Conservation (phyloP, 1,139 yeast species). For the Lodderomyces oxycetoniae region DNA sequence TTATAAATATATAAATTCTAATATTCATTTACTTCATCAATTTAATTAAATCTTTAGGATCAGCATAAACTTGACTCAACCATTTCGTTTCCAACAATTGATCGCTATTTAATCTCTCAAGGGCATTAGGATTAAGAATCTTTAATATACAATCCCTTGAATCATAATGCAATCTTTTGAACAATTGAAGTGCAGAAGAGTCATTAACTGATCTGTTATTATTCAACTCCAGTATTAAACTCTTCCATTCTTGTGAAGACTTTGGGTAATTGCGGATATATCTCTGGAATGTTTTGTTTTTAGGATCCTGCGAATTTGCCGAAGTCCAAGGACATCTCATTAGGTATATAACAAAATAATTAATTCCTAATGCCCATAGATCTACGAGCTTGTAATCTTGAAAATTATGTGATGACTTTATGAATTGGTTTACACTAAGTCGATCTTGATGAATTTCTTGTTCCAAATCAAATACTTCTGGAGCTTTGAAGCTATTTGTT, state of each 20-base stretch:
- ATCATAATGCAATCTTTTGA: conserved; percentile 38
- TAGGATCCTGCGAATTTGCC: conserved; percentile 24
- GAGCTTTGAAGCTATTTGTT: conserved; percentile 53
- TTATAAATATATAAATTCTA: not conserved
- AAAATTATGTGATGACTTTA: conserved; percentile 8
- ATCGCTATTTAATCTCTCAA: conserved; percentile 20
- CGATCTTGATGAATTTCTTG: conserved; percentile 9
- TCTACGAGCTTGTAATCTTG: conserved; percentile 26
- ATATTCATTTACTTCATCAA: conserved; percentile 10
- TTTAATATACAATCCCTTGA: conserved; percentile 31
- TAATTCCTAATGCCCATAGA: conserved; percentile 50
- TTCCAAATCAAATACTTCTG: conserved; percentile 42
- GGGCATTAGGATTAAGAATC: conserved; percentile 31
- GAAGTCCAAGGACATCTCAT: conserved; percentile 48
- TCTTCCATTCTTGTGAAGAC: conserved; percentile 15
- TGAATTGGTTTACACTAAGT: conserved; percentile 9
- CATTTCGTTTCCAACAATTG: conserved; percentile 33
- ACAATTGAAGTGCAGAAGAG: conserved; percentile 28
- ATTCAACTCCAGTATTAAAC: conserved; percentile 22
- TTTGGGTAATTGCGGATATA: conserved; percentile 23
- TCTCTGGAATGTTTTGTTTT: conserved; percentile 22
- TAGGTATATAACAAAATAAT: conserved; percentile 42
- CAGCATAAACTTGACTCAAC: conserved; percentile 43
- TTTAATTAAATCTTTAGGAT: conserved; percentile 33
- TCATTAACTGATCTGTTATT: conserved; percentile 1